Conservation (phyloP, 441 rosid genomes). For the Corymbia calophylla region DNA sequence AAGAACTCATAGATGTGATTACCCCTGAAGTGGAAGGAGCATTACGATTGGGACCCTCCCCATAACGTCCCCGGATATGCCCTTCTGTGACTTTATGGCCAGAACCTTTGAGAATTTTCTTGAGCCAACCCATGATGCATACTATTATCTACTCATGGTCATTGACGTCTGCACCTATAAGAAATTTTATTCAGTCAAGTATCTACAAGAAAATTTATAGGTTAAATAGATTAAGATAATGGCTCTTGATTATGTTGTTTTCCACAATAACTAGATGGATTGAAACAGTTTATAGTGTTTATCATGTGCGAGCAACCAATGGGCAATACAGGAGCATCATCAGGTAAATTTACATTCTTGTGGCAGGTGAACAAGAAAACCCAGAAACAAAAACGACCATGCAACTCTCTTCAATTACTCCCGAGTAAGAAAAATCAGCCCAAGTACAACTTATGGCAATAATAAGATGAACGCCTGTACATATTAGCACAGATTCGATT, state of each 20-base stretch:
- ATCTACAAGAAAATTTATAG: background rate
- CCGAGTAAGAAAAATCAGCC: background rate
- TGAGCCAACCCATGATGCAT: conserved; percentile 76
- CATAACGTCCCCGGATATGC: conserved; percentile 39
- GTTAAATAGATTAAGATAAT: background rate
- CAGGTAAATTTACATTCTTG: background rate
- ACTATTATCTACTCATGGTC: conserved; percentile 42
- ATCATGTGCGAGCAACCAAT: background rate
- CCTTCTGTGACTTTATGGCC: conserved; percentile 42
- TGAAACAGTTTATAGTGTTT: background rate
- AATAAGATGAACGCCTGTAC: background rate
- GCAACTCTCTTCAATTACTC: background rate
- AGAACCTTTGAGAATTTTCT: conserved; percentile 80
- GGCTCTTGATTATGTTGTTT: background rate
- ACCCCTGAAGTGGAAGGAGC: conserved; percentile 72
- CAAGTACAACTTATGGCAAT: background rate
- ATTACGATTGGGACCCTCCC: conserved; percentile 31
- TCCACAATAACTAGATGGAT: background rate
- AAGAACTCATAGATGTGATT: conserved; percentile 2
- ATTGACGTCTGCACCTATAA: conserved; percentile 33
- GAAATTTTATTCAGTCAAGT: background rate
- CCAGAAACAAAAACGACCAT: background rate
- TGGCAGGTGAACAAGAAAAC: background rate
- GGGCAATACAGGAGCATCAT: background rate
- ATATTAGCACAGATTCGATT: background rate